Evolutionary conservation across 2,329 filamentous ascomycete genomes (phyloP).

Genomic region (Scedosporium boydii): DNA sequence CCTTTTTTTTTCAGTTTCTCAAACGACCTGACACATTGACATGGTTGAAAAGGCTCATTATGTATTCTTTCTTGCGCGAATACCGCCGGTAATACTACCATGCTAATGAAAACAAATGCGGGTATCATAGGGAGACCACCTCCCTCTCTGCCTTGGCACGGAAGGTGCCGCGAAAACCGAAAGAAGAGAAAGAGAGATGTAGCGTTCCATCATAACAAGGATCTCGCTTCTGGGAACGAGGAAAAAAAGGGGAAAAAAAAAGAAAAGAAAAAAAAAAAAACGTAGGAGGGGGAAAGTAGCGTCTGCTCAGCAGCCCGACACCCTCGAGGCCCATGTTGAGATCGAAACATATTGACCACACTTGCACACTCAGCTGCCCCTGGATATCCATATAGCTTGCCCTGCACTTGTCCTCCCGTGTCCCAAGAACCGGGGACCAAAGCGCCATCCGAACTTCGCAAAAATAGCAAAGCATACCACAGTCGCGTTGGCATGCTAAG

Average conservation of each 20-base stretch:
- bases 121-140: not conserved
- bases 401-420: not conserved
- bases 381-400: not conserved
- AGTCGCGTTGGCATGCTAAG: not conserved
- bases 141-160: not conserved
- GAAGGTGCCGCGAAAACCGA: not conserved
- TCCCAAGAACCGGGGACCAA: not conserved
- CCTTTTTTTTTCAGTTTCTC: too few species aligned
- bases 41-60: not conserved
- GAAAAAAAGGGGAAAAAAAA: slow-evolving; percentile 1
- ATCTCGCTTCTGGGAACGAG: not conserved
- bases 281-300: not conserved
- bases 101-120: not conserved
- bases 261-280: not conserved
- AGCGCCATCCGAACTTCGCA: not conserved
- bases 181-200: not conserved
- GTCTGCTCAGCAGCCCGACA: not conserved
- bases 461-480: not conserved
- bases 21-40: too few species aligned
- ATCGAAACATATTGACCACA: too few species aligned
- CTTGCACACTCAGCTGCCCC: not conserved
- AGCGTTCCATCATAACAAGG: not conserved
- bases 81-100: not conserved
- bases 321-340: too few species aligned
- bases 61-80: not conserved